Percentiles rank a stretch among this genome's conserved stretches.
phyloP scores from a whole-genome alignment of 2,329 filamentous ascomycete genomes.

The Aureobasidium leucospermi region DNA sequence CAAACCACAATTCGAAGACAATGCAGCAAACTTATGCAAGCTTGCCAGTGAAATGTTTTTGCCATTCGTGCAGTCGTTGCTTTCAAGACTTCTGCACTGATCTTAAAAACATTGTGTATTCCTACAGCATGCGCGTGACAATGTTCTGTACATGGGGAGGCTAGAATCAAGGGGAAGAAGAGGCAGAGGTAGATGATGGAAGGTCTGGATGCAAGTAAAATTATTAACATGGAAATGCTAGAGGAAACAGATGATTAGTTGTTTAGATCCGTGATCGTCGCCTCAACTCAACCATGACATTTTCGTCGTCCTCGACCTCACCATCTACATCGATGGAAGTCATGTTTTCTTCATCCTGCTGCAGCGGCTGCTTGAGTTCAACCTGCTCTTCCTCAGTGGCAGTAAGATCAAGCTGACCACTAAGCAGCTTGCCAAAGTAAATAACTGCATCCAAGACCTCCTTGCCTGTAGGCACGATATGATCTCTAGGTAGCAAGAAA shows the following conservation, averaged over 20 bases:
- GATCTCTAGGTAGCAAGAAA: slow-evolving; percentile 76
- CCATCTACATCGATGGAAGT: neutral
- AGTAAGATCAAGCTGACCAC: slow-evolving; percentile 37
- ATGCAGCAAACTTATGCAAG: too few species aligned
- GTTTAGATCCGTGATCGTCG: neutral
- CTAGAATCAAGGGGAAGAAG: too few species aligned
- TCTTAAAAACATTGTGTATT: too few species aligned
- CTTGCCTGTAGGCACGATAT: slow-evolving; percentile 83
- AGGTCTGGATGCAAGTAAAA: neutral
- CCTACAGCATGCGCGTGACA: too few species aligned
- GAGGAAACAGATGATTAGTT: neutral
- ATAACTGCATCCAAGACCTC: slow-evolving; percentile 78
- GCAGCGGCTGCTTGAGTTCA: neutral
- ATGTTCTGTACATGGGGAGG: too few species aligned
- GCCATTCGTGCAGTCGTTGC: too few species aligned
- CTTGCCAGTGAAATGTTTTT: too few species aligned
- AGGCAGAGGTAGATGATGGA: too few species aligned
- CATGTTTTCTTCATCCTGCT: neutral
- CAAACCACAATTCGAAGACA: too few species aligned
- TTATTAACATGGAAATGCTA: neutral
- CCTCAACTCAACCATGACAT: slow-evolving; percentile 1
- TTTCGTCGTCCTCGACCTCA: neutral
- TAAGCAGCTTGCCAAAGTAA: slow-evolving; percentile 73
- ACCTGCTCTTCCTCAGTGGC: slow-evolving; percentile 7
- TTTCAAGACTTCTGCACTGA: too few species aligned